phyloP scores from a whole-genome alignment of 2,329 filamentous ascomycete species.

The Orbilia ellipsospora region DNA sequence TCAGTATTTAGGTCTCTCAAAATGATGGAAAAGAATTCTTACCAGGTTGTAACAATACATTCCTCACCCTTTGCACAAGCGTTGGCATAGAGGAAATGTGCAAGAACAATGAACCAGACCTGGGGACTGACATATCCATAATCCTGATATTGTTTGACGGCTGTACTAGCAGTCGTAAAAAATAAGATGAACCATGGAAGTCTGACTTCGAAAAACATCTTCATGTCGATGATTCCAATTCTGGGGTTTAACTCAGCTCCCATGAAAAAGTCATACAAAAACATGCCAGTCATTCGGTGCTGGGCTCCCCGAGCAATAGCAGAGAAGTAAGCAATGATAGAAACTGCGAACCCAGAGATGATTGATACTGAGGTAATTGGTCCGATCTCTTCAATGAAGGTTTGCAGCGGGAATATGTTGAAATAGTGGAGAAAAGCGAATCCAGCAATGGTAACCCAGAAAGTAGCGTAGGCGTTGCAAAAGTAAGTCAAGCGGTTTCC shows the following conservation, averaged over 20 bases:
- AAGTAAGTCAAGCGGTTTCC: conserved; percentile 92
- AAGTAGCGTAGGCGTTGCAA: conserved; percentile 87
- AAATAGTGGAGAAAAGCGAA: conserved; percentile 80
- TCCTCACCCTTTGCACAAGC: conserved; percentile 93
- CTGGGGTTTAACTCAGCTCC: conserved; percentile 87
- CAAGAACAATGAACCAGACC: conserved; percentile 84
- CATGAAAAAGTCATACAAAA: conserved; percentile 90
- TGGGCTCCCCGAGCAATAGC: conserved; percentile 81
- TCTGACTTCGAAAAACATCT: conserved; percentile 95
- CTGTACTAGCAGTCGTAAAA: conserved; percentile 78
- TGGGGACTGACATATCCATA: conserved; percentile 90
- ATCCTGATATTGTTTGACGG: conserved; percentile 82
- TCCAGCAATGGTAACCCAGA: conserved; percentile 84
- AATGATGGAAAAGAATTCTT: conserved; percentile 57
- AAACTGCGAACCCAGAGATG: conserved; percentile 84
- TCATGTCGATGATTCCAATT: conserved; percentile 85
- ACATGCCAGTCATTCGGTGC: conserved; percentile 89
- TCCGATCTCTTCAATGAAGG: conserved; percentile 93
- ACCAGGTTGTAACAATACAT: conserved; percentile 87
- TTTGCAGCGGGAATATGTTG: conserved; percentile 88
- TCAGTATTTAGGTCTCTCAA: not conserved
- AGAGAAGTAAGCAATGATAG: conserved; percentile 85
- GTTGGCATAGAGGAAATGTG: conserved; percentile 91
- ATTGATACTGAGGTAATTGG: conserved; percentile 93
- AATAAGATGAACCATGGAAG: conserved; percentile 93